Conservation (phyloP, 495 filamentous ascomycete genomes). For the Aspergillus sclerotiicarbonarius region DNA sequence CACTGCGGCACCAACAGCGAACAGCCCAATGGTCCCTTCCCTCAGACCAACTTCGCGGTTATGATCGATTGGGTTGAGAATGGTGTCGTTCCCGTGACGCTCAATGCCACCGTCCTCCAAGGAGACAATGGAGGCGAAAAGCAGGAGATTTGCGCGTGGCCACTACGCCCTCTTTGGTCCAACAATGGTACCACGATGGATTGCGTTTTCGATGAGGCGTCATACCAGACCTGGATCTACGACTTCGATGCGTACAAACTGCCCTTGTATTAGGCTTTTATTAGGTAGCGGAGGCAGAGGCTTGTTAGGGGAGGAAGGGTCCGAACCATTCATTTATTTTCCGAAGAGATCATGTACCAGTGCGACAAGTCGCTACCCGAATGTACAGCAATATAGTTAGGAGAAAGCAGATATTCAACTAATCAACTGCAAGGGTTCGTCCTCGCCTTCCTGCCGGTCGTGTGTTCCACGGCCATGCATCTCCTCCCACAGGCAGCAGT, state of each 20-base stretch:
- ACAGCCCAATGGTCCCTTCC: conserved; percentile 45
- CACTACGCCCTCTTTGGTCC: conserved; percentile 41
- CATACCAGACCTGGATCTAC: conserved; percentile 39
- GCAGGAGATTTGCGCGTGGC: conserved; percentile 43
- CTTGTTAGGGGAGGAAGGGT: no score
- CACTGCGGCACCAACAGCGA: conserved; percentile 44
- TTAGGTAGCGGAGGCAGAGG: no score
- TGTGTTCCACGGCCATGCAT: no score
- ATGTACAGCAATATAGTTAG: no score
- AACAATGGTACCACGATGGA: conserved; percentile 21
- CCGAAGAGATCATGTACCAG: no score
- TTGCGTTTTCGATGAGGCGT: conserved; percentile 46
- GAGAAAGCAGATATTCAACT: no score
- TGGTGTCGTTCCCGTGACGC: conserved; percentile 29
- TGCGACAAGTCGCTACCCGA: no score
- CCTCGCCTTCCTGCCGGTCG: no score
- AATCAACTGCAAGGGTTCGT: no score
- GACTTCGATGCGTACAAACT: conserved; percentile 22
- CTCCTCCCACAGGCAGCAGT: no score
- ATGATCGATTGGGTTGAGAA: conserved; percentile 51
- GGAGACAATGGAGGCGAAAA: conserved; percentile 30
- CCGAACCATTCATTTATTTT: no score
- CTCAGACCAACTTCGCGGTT: conserved; percentile 37
- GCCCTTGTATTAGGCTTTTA: background rate
- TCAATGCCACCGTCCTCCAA: conserved; percentile 29